Evolutionary conservation across 345 rosid genomes (phyloP).

Genomic region (Balakata baccata): DNA sequence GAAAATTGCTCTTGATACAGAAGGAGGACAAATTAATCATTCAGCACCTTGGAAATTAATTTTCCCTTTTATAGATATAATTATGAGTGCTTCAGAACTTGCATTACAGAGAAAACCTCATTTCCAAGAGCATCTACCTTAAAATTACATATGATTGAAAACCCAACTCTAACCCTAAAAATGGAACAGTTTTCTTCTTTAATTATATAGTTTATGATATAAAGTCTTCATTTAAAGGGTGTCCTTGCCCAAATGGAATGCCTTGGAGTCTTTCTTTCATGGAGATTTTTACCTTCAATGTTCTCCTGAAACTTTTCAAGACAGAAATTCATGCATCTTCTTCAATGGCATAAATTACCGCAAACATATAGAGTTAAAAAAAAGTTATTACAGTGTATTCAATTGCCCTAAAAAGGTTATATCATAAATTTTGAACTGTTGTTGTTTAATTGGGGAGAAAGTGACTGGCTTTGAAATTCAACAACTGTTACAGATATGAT

Average conservation of each 20-base stretch:
- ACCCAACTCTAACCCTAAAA: constrained; percentile 20
- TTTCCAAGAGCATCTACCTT: constrained; percentile 42
- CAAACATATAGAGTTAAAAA: too few relatives aligned
- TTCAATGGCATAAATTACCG: background rate
- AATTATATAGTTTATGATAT: background rate
- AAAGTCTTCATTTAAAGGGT: constrained; percentile 41
- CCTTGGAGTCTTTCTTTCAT: constrained; percentile 57
- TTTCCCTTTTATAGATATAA: background rate
- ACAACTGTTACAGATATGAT: background rate
- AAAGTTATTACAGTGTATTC: constrained; percentile 35
- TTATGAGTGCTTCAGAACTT: constrained; percentile 16
- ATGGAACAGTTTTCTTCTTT: constrained; percentile 9
- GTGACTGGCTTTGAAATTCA: constrained; percentile 10
- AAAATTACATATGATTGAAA: constrained; percentile 22
- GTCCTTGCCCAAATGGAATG: constrained; percentile 61
- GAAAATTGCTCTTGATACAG: too few relatives aligned
- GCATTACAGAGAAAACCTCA: constrained; percentile 20
- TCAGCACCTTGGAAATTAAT: constrained; percentile 12
- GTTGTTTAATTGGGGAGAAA: background rate
- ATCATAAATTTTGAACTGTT: constrained; percentile 9
- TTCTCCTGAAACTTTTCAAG: constrained; percentile 46
- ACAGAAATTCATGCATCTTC: constrained; percentile 36
- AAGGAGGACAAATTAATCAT: background rate
- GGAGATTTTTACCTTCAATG: constrained; percentile 46
- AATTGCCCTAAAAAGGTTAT: background rate